These are phyloP conservation scores for Tylopilus vinaceipallidus DNA, from an alignment of 768 basidiomycete genomes.

Conservation along the genomic window DNA sequence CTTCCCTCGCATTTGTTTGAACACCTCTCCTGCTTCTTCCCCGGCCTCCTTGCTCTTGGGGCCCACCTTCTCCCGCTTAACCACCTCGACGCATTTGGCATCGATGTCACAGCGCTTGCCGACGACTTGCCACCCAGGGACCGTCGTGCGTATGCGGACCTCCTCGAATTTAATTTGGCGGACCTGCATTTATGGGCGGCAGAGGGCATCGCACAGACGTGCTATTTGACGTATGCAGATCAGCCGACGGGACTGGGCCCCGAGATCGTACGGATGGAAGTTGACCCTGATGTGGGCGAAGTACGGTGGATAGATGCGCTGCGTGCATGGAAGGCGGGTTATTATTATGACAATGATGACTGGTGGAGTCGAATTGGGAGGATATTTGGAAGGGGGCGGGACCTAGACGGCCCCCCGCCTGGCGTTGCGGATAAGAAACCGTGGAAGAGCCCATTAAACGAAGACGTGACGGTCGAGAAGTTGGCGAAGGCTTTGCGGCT, in stretches of 20 bases:
- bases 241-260: constrained; percentile 66
- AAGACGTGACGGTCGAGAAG: constrained; percentile 7
- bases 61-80: constrained; percentile 60
- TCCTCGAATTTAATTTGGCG: constrained; percentile 47
- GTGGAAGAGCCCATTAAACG: constrained; percentile 14
- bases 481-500: neutral
- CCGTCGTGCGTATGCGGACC: constrained; percentile 33
- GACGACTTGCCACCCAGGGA: constrained; percentile 19
- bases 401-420: constrained; percentile 44
- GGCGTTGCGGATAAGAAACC: constrained; percentile 42
- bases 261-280: constrained; percentile 38
- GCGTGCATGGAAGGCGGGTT: constrained; percentile 44
- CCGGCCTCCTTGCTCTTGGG: constrained; percentile 73
- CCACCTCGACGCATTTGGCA: constrained; percentile 44
- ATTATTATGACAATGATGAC: neutral
- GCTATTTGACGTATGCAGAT: constrained; percentile 70
- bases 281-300: constrained; percentile 4
- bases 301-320: constrained; percentile 33
- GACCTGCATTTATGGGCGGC: constrained; percentile 75
- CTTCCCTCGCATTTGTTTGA: constrained; percentile 53
- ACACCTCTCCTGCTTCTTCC: constrained; percentile 76
- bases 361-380: constrained; percentile 10
- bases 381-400: constrained; percentile 10
- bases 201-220: constrained; percentile 71
- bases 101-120: constrained; percentile 40